A percentile compares a stretch with the other conserved stretches of the same genome.
Conservation (phyloP, 192 early-diverging fungal genomes). For the Linnemannia elongata region DNA sequence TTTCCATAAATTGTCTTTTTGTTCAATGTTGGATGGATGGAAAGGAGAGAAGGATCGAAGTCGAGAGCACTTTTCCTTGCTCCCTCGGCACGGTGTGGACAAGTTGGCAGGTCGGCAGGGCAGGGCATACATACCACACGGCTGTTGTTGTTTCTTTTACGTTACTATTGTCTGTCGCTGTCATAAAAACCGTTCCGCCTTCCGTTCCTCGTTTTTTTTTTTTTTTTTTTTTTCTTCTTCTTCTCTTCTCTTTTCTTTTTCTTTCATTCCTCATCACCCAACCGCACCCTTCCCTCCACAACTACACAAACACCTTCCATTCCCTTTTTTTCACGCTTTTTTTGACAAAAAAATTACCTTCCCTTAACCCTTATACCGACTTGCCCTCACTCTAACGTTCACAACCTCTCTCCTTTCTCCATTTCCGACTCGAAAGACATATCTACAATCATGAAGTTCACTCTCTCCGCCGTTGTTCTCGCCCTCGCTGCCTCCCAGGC, state of each 20-base stretch:
- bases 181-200: background rate
- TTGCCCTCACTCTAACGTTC: background rate
- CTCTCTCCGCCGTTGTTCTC: constrained; percentile 26
- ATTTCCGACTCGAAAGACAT: background rate
- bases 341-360: constrained; percentile 1
- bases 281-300: constrained; percentile 15
- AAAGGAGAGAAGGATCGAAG: background rate
- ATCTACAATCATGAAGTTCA: constrained; percentile 32
- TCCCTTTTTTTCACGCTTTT: constrained; percentile 9
- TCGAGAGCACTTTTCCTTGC: constrained; percentile 4
- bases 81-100: background rate
- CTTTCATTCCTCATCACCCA: background rate
- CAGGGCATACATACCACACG: too few species aligned
- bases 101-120: too few species aligned
- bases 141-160: too few species aligned
- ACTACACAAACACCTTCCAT: constrained; percentile 12
- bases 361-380: background rate
- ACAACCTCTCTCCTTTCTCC: background rate
- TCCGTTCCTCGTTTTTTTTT: background rate
- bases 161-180: background rate
- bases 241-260: background rate
- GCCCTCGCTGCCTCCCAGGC: constrained; percentile 29
- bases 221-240: constrained; percentile 13
- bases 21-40: background rate
- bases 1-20: background rate